Percentiles rank a stretch among this genome's conserved stretches.
Conservation (phyloP, 176 grass and related monocot species). For the Oropetium thomaeum region DNA sequence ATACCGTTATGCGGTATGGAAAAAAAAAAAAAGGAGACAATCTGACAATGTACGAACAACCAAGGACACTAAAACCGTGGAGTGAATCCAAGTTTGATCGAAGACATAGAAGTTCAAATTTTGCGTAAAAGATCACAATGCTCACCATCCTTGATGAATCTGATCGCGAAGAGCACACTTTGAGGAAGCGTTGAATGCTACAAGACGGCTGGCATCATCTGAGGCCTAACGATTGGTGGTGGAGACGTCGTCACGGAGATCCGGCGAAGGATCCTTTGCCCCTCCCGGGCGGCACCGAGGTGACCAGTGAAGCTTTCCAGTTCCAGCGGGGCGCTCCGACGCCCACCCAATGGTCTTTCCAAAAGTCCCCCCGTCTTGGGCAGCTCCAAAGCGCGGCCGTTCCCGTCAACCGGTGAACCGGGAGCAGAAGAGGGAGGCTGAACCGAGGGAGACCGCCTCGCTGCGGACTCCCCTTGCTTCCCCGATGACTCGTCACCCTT, state of each 20-base stretch:
- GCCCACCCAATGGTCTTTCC: not conserved
- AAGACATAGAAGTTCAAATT: not conserved
- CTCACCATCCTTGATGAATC: too few relatives aligned
- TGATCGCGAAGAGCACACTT: too few relatives aligned
- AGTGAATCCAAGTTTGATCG: not conserved
- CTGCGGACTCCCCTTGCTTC: not conserved
- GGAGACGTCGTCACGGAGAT: not conserved
- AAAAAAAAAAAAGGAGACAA: too few relatives aligned
- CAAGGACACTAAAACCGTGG: not conserved
- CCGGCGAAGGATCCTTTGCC: not conserved
- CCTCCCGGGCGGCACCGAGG: not conserved
- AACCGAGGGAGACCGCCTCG: not conserved
- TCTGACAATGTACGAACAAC: too few relatives aligned
- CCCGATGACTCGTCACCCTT: not conserved
- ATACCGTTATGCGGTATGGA: too few relatives aligned
- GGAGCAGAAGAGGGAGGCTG: not conserved
- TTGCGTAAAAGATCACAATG: not conserved
- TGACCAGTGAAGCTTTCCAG: not conserved
- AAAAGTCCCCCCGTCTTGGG: not conserved
- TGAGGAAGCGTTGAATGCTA: too few relatives aligned
- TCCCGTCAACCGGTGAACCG: not conserved
- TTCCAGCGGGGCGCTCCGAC: not conserved
- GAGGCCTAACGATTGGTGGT: not conserved
- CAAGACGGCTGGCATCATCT: not conserved
- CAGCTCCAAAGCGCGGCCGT: not conserved